phyloP scores from a whole-genome alignment of 1,284 basidiomycete species.

The Tylopilus sp. region DNA sequence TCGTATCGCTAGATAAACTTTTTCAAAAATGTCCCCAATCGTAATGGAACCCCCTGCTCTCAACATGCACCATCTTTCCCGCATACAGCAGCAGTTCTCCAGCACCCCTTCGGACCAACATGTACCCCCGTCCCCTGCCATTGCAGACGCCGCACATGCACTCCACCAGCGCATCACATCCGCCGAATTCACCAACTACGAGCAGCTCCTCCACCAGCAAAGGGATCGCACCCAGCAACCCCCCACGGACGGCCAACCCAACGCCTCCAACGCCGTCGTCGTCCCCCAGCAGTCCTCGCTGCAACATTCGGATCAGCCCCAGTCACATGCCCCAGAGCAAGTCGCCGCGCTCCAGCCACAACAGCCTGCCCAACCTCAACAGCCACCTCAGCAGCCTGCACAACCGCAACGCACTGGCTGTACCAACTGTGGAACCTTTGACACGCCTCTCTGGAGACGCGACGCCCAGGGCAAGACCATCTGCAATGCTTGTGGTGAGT shows the following conservation, averaged over 20 bases:
- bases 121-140: constrained; percentile 29
- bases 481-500: constrained; percentile 86
- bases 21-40: constrained; percentile 39
- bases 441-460: constrained; percentile 79
- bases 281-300: constrained; percentile 18
- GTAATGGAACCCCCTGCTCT: constrained; percentile 47
- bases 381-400: constrained; percentile 24
- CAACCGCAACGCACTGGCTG: constrained; percentile 44
- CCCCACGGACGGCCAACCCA: constrained; percentile 12
- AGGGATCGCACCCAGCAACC: constrained; percentile 29
- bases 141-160: constrained; percentile 26
- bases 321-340: constrained; percentile 14
- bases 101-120: constrained; percentile 28
- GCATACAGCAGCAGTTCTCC: constrained; percentile 40
- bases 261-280: constrained; percentile 11
- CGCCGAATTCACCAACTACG: constrained; percentile 29
- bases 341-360: constrained; percentile 18
- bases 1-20: constrained; percentile 34
- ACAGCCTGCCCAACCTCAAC: constrained; percentile 23
- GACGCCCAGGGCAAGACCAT: constrained; percentile 76
- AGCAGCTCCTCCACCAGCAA: constrained; percentile 29
- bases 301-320: constrained; percentile 16
- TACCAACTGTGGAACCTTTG: constrained; percentile 67
- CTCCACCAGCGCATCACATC: constrained; percentile 30
- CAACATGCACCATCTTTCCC: constrained; percentile 44